phyloP scores from a whole-genome alignment of 805 yeast genomes.

The Wickerhamiella lipophila region DNA sequence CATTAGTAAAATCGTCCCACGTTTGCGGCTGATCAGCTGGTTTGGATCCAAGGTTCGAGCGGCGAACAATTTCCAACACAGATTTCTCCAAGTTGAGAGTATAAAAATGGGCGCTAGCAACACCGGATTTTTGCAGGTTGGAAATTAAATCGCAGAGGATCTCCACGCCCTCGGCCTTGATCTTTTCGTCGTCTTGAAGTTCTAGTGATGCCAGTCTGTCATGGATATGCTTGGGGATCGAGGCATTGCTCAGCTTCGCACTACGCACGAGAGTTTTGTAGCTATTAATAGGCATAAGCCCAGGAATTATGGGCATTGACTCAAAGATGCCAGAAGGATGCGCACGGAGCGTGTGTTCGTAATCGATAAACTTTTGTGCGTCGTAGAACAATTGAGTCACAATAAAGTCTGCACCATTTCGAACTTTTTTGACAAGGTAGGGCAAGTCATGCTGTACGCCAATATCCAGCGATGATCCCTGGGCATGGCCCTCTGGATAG shows the following conservation, averaged over 20 bases:
- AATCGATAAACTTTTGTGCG: conserved; percentile 57
- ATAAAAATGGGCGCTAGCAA: conserved; percentile 85
- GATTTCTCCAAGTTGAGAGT: conserved; percentile 87
- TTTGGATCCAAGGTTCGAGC: conserved; percentile 34
- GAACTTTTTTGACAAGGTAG: conserved; percentile 65
- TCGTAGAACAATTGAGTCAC: conserved; percentile 88
- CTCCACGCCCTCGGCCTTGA: conserved; percentile 73
- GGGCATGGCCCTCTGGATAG: conserved; percentile 95
- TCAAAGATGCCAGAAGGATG: conserved; percentile 50
- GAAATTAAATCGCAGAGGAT: conserved; percentile 70
- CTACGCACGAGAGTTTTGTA: conserved; percentile 84
- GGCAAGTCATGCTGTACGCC: conserved; percentile 60
- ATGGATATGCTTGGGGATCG: conserved; percentile 61
- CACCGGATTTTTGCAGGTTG: conserved; percentile 45
- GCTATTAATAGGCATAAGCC: conserved; percentile 94
- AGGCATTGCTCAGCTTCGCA: conserved; percentile 82
- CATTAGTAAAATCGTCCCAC: conserved; percentile 96
- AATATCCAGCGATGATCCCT: conserved; percentile 63
- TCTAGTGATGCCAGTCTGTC: conserved; percentile 48
- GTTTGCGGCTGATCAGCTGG: conserved; percentile 28
- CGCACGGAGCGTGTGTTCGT: conserved; percentile 59
- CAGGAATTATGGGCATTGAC: conserved; percentile 81
- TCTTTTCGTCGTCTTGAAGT: conserved; percentile 84
- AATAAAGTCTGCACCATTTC: conserved; percentile 91
- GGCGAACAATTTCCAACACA: conserved; percentile 68